Evolutionary conservation across 2,329 filamentous ascomycete species (phyloP), one percentile per base, ranked within the genome.

Genomic region (Davidsoniella neocaledoniae): DNA sequence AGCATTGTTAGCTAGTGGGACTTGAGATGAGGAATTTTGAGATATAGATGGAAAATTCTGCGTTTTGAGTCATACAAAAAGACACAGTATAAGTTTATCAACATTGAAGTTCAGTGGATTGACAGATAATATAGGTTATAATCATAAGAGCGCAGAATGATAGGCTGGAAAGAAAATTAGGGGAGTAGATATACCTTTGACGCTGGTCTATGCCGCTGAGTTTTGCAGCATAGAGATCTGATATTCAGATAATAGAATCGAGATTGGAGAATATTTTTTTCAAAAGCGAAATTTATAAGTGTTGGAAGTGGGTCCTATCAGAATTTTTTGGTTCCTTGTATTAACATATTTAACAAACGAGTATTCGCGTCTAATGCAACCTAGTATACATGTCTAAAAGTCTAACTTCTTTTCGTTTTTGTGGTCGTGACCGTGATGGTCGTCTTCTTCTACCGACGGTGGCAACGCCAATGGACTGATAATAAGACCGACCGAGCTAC

Each of bases 401-500:
- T 73, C 73, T 54, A 63, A 64, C 46, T 74, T 61, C 37, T 64
- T 61, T 49, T 59, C 61, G 38, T 64, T 61, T 51, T 60, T 63
- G 57, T 7, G 14, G 5, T 38, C 36, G 16, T 50, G 48, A 26
- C 37, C 14, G 17, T 49, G 25, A n/a, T 43, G 23, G 21, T 43
- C 26, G n/a, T 43, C 43, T 25, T 43, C 36, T 16, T 47, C 37
- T 4, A 50, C 46, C 39, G 90, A 70, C 0, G 91, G 91, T 23
- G 91, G 91, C 41, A 98, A 69, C 61, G 83, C 91, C 64, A 87
- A 95, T 0, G 87, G 86, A 58, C 81, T 84, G 55, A 98, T 86
- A 38, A 86, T 75, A 56, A 98, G 78, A 47, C 86, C 88, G 57
- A 76, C 80, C 2, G 76, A 74, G 58, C 86, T 73, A 62, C 86